Percentiles rank a stretch among this genome's conserved stretches.
Conservation (phyloP, 306 rosid genomes). For the Cicer chorassanicum region DNA sequence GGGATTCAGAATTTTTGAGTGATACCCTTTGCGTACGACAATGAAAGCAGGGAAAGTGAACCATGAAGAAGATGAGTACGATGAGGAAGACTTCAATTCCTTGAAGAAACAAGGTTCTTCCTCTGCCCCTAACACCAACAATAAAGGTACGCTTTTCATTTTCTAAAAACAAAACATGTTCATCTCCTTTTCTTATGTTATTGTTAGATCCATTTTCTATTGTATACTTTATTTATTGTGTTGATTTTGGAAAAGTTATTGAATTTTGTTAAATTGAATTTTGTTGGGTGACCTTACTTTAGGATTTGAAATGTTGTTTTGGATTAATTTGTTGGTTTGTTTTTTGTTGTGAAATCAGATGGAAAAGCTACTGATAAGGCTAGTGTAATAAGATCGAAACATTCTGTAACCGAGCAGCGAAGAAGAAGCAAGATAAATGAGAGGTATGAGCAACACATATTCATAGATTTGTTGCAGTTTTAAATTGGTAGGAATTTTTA, state of each 20-base stretch:
- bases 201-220: conserved; percentile 57
- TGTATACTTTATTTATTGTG: neutral
- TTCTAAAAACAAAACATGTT: neutral
- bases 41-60: conserved; percentile 85
- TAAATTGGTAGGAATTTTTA: too few species aligned
- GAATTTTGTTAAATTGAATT: conserved; percentile 19
- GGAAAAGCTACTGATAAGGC: conserved; percentile 82
- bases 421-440: conserved; percentile 99
- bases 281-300: conserved; percentile 5
- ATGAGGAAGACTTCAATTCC: conserved; percentile 74
- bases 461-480: neutral
- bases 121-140: conserved; percentile 60
- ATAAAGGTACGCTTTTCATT: conserved; percentile 60
- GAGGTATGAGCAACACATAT: conserved; percentile 60
- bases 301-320: conserved; percentile 31
- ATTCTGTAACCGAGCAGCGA: conserved; percentile 99
- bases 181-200: conserved; percentile 18
- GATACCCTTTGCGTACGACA: conserved; percentile 40
- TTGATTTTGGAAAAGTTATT: conserved; percentile 3
- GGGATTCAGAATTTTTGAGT: conserved; percentile 36
- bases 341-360: conserved; percentile 59
- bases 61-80: conserved; percentile 89
- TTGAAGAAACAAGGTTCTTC: conserved; percentile 78
- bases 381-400: conserved; percentile 80
- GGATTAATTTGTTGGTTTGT: conserved; percentile 35